Evolutionary conservation across 1,284 basidiomycete species (phyloP).

Genomic region (Trametes sp.): DNA sequence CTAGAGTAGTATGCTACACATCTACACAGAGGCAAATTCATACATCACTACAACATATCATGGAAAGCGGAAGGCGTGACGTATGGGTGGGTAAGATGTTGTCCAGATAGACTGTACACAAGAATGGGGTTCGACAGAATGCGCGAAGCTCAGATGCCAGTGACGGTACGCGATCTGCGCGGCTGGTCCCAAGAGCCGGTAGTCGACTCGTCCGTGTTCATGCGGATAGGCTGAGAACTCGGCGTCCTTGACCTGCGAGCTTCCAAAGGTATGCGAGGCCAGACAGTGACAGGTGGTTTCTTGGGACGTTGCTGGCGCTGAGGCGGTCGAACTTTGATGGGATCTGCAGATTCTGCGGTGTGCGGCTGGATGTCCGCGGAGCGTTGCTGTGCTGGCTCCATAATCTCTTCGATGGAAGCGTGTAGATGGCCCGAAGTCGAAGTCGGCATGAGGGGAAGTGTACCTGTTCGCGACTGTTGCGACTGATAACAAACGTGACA

Average conservation of each 20-base stretch:
- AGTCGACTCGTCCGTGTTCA: neutral
- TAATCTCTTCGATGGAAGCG: constrained; percentile 6
- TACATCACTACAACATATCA: neutral
- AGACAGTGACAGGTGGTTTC: constrained; percentile 3
- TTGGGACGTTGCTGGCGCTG: neutral
- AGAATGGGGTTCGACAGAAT: neutral
- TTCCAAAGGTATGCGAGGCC: constrained; percentile 4
- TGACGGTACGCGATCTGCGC: constrained; percentile 10
- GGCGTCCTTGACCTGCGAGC: constrained; percentile 9
- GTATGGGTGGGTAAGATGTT: neutral
- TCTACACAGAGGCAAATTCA: neutral
- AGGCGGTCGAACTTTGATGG: neutral
- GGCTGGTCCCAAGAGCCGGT: constrained; percentile 1
- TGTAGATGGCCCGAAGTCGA: neutral
- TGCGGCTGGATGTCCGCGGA: too few relatives aligned
- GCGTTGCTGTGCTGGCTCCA: neutral
- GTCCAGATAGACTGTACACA: neutral
- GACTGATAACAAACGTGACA: too few relatives aligned
- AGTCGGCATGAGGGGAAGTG: neutral
- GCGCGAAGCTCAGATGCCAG: too few relatives aligned
- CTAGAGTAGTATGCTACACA: neutral
- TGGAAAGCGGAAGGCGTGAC: neutral
- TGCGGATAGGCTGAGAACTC: constrained; percentile 6
- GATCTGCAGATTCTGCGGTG: too few relatives aligned
- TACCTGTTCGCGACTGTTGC: neutral